Evolutionary conservation across 805 yeast genomes (phyloP).

Genomic region (Suhomyces emberorum): DNA sequence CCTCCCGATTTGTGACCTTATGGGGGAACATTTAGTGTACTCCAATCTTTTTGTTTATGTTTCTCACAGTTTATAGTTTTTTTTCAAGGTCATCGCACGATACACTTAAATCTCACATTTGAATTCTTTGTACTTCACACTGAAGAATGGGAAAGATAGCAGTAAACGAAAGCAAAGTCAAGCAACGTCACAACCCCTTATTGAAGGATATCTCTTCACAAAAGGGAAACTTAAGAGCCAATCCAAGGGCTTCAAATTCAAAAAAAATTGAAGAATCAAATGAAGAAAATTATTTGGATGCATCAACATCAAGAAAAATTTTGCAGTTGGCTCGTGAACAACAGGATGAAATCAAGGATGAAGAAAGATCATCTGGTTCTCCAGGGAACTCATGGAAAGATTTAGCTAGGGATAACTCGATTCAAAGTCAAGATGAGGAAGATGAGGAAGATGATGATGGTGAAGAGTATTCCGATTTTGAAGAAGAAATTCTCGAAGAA

Average conservation of each 20-base stretch:
- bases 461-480: constrained; percentile 57
- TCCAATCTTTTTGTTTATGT: constrained; percentile 48
- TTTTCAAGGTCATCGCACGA: constrained; percentile 7
- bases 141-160: constrained; percentile 68
- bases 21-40: constrained; percentile 71
- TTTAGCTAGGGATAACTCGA: too few relatives aligned
- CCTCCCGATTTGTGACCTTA: constrained; percentile 67
- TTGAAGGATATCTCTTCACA: constrained; percentile 73
- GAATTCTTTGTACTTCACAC: too few relatives aligned
- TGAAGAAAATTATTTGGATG: constrained; percentile 70
- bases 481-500: constrained; percentile 50
- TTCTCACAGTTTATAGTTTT: constrained; percentile 2
- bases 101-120: neutral
- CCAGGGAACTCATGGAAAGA: constrained; percentile 22
- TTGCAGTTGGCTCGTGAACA: constrained; percentile 88
- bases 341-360: constrained; percentile 77
- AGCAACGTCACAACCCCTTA: constrained; percentile 78
- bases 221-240: constrained; percentile 62
- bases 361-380: constrained; percentile 46
- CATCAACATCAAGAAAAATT: constrained; percentile 78
- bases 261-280: constrained; percentile 27
- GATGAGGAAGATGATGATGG: constrained; percentile 43
- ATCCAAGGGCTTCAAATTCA: constrained; percentile 27
- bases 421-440: constrained; percentile 22
- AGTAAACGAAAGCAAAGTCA: constrained; percentile 47